Evolutionary conservation across 225 moss, liverwort and hornwort genomes (phyloP).

Genomic region (Neckera pumila): DNA sequence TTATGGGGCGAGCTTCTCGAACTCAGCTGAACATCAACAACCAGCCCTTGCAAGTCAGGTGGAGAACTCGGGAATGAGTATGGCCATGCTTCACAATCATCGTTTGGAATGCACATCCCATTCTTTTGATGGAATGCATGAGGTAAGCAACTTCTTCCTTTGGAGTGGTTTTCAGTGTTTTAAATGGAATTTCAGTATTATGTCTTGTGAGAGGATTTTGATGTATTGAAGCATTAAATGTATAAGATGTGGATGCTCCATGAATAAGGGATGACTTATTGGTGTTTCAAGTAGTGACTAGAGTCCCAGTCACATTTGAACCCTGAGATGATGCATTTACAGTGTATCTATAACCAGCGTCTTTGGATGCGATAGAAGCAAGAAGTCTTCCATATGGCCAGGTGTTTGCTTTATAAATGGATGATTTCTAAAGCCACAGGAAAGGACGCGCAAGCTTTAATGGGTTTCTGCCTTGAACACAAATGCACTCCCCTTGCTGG

Average conservation of each 20-base stretch:
- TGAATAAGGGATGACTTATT: neutral
- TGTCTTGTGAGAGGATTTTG: neutral
- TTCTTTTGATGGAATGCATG: neutral
- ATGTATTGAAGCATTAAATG: neutral
- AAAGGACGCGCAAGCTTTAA: neutral
- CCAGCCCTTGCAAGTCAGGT: neutral
- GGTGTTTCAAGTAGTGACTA: neutral
- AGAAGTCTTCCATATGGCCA: too few relatives aligned
- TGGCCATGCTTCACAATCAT: neutral
- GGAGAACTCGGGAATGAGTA: neutral
- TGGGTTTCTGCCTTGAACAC: too few relatives aligned
- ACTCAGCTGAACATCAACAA: neutral
- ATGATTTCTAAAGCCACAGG: neutral
- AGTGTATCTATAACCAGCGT: too few relatives aligned
- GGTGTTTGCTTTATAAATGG: too few relatives aligned
- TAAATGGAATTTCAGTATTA: neutral
- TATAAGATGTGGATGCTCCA: too few relatives aligned
- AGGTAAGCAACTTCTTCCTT: neutral
- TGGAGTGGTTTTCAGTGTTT: neutral
- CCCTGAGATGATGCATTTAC: too few relatives aligned
- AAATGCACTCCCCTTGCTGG: neutral
- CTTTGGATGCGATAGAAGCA: too few relatives aligned
- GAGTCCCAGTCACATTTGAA: too few relatives aligned
- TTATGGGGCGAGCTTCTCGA: neutral
- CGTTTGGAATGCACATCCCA: neutral